phyloP scores from a whole-genome alignment of 208 protist genomes.

The Balamuthia mandrillaris region DNA sequence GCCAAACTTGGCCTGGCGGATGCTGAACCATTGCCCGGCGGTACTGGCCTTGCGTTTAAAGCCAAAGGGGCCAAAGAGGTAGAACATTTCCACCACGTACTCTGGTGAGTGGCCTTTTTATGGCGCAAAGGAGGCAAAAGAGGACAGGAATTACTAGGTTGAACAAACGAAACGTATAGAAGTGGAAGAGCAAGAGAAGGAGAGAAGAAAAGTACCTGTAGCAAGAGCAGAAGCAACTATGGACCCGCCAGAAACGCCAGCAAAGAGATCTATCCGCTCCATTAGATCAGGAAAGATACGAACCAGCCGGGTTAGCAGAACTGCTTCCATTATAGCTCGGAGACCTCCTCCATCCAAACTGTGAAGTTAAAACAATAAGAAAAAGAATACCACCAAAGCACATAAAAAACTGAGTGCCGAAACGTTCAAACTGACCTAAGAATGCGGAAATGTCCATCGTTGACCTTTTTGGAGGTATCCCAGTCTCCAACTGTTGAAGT shows the following conservation, averaged over 20 bases:
- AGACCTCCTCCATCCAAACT: neutral
- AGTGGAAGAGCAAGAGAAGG: neutral
- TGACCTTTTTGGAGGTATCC: no score
- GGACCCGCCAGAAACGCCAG: constrained; percentile 2
- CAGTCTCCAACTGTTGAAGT: no score
- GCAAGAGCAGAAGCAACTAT: neutral
- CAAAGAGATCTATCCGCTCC: constrained; percentile 5
- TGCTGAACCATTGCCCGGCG: neutral
- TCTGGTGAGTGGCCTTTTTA: neutral
- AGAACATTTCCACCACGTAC: constrained; percentile 27
- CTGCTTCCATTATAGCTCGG: neutral
- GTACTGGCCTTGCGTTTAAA: constrained; percentile 15
- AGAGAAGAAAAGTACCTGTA: neutral
- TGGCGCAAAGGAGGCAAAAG: neutral
- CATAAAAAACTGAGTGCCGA: no score
- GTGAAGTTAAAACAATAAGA: no score
- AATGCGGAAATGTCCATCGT: constrained; percentile 4
- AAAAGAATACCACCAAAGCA: no score
- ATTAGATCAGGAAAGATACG: constrained; percentile 1
- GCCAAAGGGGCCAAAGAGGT: neutral
- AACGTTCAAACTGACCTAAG: no score
- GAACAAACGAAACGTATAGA: no score
- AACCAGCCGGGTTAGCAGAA: neutral
- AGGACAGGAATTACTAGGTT: neutral
- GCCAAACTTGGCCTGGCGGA: constrained; percentile 19